phyloP scores from a whole-genome alignment of 78 protist species.

The Blattamonas nauphoetae region DNA sequence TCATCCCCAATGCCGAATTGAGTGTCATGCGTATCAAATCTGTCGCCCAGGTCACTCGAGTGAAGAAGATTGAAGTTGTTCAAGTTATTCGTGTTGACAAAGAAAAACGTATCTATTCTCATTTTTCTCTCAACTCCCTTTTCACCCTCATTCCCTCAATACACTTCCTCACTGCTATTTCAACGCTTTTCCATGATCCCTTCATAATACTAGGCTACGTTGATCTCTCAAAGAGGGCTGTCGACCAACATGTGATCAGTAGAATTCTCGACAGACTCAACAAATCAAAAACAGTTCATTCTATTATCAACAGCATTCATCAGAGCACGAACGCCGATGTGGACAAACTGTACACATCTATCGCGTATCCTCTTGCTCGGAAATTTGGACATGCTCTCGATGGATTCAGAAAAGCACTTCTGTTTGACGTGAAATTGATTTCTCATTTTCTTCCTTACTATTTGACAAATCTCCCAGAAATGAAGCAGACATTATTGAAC shows the following conservation, averaged over 20 bases:
- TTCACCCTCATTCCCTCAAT: neutral
- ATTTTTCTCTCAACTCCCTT: neutral
- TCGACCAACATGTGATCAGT: constrained; percentile 69
- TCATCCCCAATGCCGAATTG: constrained; percentile 87
- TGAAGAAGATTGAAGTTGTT: constrained; percentile 76
- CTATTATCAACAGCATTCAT: constrained; percentile 77
- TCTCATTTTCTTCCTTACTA: neutral
- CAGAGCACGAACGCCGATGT: constrained; percentile 34
- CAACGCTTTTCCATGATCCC: neutral
- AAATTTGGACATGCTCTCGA: constrained; percentile 77
- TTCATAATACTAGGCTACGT: constrained; percentile 61
- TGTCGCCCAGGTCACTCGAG: constrained; percentile 73
- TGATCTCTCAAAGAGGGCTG: constrained; percentile 88
- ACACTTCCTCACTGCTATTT: too few species aligned
- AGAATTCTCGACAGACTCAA: constrained; percentile 68
- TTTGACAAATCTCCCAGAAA: neutral
- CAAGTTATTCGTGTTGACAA: constrained; percentile 92
- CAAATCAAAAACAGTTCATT: constrained; percentile 71
- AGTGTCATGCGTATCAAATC: constrained; percentile 89
- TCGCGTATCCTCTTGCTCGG: constrained; percentile 76
- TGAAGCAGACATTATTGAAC: constrained; percentile 26
- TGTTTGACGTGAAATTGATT: neutral
- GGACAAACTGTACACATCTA: constrained; percentile 40
- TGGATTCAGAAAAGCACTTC: constrained; percentile 63
- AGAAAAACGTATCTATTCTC: constrained; percentile 65